phyloP scores from a whole-genome alignment of 768 basidiomycete species.

The Tulasnella sp. region DNA sequence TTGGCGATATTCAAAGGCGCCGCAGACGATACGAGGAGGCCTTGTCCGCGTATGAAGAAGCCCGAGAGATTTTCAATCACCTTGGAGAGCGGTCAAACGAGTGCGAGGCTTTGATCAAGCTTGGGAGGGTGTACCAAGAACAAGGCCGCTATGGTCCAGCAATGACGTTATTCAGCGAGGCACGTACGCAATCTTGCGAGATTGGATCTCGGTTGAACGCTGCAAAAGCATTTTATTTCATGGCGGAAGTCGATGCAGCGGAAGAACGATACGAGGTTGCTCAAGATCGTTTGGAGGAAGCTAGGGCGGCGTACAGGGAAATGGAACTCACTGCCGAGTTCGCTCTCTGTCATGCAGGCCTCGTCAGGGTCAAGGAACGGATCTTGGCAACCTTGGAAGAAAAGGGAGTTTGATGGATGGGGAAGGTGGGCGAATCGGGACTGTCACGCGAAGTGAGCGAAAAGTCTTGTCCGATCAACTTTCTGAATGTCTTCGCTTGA shows the following conservation, averaged over 20 bases:
- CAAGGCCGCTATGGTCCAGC: neutral
- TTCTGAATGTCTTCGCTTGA: too few species aligned
- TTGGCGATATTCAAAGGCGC: neutral
- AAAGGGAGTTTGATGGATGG: too few species aligned
- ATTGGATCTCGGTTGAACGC: neutral
- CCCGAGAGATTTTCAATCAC: neutral
- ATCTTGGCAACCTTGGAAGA: neutral
- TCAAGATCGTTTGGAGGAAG: neutral
- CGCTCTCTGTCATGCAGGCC: neutral
- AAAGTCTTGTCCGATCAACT: too few species aligned
- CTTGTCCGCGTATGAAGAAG: neutral
- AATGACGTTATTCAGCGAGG: neutral
- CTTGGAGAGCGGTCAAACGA: neutral
- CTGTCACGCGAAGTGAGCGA: too few species aligned
- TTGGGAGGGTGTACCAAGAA: neutral
- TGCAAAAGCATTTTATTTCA: neutral
- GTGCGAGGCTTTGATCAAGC: neutral
- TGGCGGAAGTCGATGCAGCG: neutral
- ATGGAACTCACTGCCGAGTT: neutral
- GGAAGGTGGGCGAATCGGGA: too few species aligned
- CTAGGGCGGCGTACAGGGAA: neutral
- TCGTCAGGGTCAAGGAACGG: neutral
- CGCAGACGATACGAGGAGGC: neutral
- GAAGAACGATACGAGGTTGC: neutral
- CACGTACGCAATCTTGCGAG: neutral